A percentile compares a stretch with the other conserved stretches of the same genome.
Evolutionary conservation across 768 basidiomycete genomes (phyloP).

Genomic region (Trametes gibbosa): DNA sequence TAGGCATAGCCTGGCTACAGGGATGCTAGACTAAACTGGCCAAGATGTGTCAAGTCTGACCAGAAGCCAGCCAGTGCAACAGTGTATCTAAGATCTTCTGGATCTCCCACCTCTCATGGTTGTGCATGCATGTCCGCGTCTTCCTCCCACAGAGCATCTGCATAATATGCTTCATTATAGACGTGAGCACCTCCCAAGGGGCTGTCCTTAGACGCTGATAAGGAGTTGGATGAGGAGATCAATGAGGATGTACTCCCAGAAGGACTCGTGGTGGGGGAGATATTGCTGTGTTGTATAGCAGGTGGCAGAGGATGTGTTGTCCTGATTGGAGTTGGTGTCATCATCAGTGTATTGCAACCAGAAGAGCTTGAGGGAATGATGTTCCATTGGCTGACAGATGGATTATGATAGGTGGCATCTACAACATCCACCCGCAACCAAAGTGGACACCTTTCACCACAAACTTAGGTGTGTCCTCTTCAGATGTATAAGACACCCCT

Average conservation of each 20-base stretch:
- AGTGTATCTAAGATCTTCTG: not conserved
- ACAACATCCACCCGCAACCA: constrained; percentile 26
- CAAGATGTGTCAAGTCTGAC: constrained; percentile 27
- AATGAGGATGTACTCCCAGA: no score
- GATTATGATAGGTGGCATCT: constrained; percentile 14
- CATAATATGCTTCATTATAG: not conserved
- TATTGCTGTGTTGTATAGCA: no score
- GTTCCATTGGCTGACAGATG: not conserved
- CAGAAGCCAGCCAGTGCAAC: constrained; percentile 16
- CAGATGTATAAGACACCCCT: constrained; percentile 4
- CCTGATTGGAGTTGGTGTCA: no score
- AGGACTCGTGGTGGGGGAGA: no score
- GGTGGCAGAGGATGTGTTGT: no score
- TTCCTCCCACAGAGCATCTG: constrained; percentile 3
- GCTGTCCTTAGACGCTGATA: not conserved
- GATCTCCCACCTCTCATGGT: not conserved
- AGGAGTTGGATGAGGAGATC: no score
- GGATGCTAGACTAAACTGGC: constrained; percentile 23
- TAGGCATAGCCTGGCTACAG: constrained; percentile 41
- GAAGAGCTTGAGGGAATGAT: no score
- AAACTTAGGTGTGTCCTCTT: constrained; percentile 30
- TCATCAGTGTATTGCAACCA: no score
- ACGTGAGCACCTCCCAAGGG: not conserved
- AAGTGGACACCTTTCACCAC: constrained; percentile 29
- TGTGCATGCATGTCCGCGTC: not conserved